These are phyloP conservation scores for Melaleuca quinquenervia DNA, from an alignment of 345 rosid species.

Conservation along the genomic window DNA sequence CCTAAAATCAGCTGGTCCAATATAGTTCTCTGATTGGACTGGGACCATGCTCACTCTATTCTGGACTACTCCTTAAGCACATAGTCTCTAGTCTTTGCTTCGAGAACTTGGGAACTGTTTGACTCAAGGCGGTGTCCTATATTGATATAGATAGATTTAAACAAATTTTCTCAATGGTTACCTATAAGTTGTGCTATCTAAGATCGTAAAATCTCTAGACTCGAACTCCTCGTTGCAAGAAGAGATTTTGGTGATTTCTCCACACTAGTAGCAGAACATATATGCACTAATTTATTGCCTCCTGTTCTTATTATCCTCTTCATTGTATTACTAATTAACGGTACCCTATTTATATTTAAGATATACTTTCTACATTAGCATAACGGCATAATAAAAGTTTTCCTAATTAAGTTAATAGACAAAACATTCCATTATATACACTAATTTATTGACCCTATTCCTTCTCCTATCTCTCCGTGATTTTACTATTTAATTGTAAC, in stretches of 20 bases:
- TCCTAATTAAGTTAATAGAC: too few species aligned
- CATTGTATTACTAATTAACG: too few species aligned
- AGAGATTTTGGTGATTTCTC: background rate
- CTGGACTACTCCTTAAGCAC: background rate
- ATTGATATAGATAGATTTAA: background rate
- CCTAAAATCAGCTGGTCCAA: accelerated
- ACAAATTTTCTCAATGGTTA: background rate
- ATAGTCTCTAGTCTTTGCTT: background rate
- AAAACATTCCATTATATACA: too few species aligned
- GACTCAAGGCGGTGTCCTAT: background rate
- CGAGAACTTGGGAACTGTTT: background rate
- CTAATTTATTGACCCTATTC: too few species aligned
- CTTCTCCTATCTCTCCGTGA: too few species aligned
- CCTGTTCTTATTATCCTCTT: too few species aligned
- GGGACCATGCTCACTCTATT: background rate
- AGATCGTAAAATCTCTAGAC: background rate
- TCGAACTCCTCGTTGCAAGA: background rate
- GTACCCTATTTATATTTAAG: too few species aligned
- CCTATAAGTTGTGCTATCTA: background rate
- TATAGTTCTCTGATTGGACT: background rate
- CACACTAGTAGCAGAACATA: too few species aligned
- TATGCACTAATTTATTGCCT: too few species aligned
- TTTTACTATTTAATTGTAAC: too few species aligned
- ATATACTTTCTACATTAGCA: too few species aligned
- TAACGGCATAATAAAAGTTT: too few species aligned